Base-by-base conservation (phyloP, 306 rosid genomes). In the Quercus glauca region DNA sequence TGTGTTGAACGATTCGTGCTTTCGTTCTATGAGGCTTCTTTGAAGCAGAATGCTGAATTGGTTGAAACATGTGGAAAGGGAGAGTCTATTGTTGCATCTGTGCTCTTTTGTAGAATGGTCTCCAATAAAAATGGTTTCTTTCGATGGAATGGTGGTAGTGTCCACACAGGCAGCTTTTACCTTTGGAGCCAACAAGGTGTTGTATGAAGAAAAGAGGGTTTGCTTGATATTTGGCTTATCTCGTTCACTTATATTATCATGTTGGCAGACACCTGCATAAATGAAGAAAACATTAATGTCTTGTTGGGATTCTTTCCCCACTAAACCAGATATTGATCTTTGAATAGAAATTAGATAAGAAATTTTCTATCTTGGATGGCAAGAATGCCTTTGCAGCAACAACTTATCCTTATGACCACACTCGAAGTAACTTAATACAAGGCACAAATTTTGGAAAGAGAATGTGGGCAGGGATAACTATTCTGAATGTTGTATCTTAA, bases 21-120 rank as follows among this genome's bases (percentile, higher is more conserved):
- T 90, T 83, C 97, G 83, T 71, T 94, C 98, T 55, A 89, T 94
- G 78, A 94, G 96, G 86, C 94, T 94, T 85, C 98, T 87, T 9
- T 89, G 97, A 21, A 94, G 88, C 20, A 94, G 82, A 18, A 90
- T 77, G 15, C 65, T 82, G 84, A 94, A 90, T 69, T 92, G 93
- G 87, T 89, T 86, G 77, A 90, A 82, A 97, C 98, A 94, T 13
- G 83, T 82, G 26, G 85, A 73, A 60, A 92, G 17, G 73, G 77
- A 73, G 18, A 82, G 76, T 72, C 80, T 74, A 76, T 55, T 41
- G 43, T 56, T 72, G 31, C 45, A 58, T 78, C 79, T 73, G 0
- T 60, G 71, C 41, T 79, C 85, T 72, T 78, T 83, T 8, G 86
- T 49, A 55, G 80, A 78, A 71, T 23, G 80, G 72, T 3, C 82